Percentiles rank a stretch among this genome's conserved stretches.
phyloP scores from a whole-genome alignment of 495 filamentous ascomycete genomes.

The Glutinoglossum americanum region DNA sequence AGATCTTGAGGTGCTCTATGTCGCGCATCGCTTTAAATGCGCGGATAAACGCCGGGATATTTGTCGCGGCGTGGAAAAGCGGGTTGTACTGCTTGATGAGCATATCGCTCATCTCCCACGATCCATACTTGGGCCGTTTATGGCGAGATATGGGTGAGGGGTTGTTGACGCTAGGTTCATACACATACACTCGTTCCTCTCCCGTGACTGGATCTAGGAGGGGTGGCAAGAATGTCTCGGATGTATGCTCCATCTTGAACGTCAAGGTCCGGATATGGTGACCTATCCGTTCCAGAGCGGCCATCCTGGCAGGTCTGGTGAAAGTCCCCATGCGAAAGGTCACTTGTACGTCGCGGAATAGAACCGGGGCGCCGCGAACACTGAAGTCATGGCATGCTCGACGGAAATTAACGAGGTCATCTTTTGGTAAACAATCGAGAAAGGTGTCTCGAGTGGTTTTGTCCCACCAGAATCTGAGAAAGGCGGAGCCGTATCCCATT shows the following conservation, averaged over 20 bases:
- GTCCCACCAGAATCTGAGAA: constrained; percentile 27
- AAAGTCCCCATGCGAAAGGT: constrained; percentile 51
- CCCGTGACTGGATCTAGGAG: constrained; percentile 48
- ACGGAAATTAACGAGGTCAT: constrained; percentile 26
- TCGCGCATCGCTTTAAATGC: constrained; percentile 39
- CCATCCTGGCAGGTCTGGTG: constrained; percentile 40
- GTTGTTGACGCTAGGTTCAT: constrained; percentile 40
- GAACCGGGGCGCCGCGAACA: constrained; percentile 22
- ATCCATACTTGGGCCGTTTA: constrained; percentile 35
- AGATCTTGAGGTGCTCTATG: constrained; percentile 46
- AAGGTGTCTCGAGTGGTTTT: constrained; percentile 23
- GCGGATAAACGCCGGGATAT: constrained; percentile 53
- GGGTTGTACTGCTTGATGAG: constrained; percentile 62
- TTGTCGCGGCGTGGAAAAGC: constrained; percentile 66
- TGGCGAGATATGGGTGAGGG: constrained; percentile 6
- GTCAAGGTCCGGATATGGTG: constrained; percentile 46
- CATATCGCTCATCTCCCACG: constrained; percentile 39
- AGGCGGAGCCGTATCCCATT: constrained; percentile 14
- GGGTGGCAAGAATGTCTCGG: constrained; percentile 53
- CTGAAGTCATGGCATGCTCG: constrained; percentile 31
- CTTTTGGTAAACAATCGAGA: constrained; percentile 17
- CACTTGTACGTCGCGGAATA: constrained; percentile 29
- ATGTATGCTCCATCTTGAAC: constrained; percentile 46
- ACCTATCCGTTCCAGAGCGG: constrained; percentile 49
- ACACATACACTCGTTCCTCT: constrained; percentile 50